Evolutionary conservation across 2,329 filamentous ascomycete species (phyloP).

Genomic region (Diaporthe batatas): DNA sequence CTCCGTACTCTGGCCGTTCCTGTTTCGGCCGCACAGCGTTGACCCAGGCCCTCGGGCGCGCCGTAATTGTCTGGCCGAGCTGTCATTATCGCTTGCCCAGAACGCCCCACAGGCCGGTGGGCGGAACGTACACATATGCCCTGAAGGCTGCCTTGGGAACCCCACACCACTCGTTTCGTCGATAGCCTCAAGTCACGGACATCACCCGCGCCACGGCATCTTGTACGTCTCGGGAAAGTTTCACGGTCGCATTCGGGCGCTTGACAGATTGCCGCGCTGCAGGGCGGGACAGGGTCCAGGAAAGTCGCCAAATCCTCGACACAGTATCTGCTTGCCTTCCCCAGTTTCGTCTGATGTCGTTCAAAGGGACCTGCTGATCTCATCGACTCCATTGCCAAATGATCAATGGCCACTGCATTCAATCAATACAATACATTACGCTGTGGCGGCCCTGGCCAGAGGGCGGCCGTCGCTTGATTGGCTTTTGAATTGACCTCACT

Average conservation of each 20-base stretch:
- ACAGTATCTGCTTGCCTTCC: slow-evolving; percentile 3
- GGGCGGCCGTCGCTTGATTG: background rate
- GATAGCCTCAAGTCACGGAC: slow-evolving; percentile 17
- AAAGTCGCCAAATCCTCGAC: slow-evolving; percentile 6
- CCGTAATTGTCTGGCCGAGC: slow-evolving; percentile 29
- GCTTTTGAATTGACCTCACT: slow-evolving; percentile 9
- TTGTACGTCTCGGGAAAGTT: slow-evolving; percentile 27
- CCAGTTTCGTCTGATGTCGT: slow-evolving; percentile 20
- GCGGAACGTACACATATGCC: slow-evolving; percentile 1
- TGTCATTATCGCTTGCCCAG: slow-evolving; percentile 25
- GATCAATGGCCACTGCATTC: background rate
- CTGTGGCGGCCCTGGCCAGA: background rate
- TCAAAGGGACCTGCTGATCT: background rate
- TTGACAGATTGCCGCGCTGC: slow-evolving; percentile 34
- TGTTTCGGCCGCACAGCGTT: slow-evolving; percentile 24
- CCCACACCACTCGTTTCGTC: slow-evolving; percentile 26
- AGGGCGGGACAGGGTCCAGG: background rate
- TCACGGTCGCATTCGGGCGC: slow-evolving; percentile 31
- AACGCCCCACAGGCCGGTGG: slow-evolving; percentile 14
- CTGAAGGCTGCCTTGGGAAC: background rate
- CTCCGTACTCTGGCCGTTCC: slow-evolving; percentile 30
- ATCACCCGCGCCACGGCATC: slow-evolving; percentile 21
- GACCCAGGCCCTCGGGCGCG: slow-evolving; percentile 25
- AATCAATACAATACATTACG: background rate
- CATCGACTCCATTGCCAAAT: background rate